phyloP scores from a whole-genome alignment of 2,329 filamentous ascomycete genomes.

The Botrytis elliptica region DNA sequence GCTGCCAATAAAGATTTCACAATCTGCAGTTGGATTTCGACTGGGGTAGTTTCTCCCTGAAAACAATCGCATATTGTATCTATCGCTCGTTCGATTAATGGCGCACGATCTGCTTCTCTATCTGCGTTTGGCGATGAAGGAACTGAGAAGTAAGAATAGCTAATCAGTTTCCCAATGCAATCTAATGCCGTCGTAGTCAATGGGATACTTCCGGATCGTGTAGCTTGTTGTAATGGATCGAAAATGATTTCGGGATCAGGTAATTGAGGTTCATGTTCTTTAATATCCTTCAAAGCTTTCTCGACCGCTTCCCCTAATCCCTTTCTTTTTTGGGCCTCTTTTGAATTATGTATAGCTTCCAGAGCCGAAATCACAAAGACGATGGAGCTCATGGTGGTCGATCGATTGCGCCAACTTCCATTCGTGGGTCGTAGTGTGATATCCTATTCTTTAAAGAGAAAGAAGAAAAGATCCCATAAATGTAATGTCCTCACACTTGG shows the following conservation, averaged over 20 bases:
- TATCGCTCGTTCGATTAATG: constrained; percentile 94
- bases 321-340: constrained; percentile 85
- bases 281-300: constrained; percentile 80
- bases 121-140: constrained; percentile 48
- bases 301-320: constrained; percentile 79
- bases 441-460: not conserved
- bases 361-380: constrained; percentile 94
- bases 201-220: constrained; percentile 79
- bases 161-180: constrained; percentile 98
- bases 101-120: constrained; percentile 51
- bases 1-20: constrained; percentile 95
- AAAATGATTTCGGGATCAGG: constrained; percentile 93
- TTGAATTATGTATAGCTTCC: constrained; percentile 86
- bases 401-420: constrained; percentile 33
- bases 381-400: constrained; percentile 78
- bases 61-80: constrained; percentile 99
- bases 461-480: not conserved
- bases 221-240: constrained; percentile 83
- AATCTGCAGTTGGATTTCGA: constrained; percentile 94
- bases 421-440: constrained; percentile 24
- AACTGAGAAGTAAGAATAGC: constrained; percentile 95
- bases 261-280: constrained; percentile 74
- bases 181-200: constrained; percentile 89
- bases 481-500: not conserved
- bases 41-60: constrained; percentile 88